Evolutionary conservation across 768 basidiomycete genomes (phyloP).

Genomic region (Mycena haematopus): DNA sequence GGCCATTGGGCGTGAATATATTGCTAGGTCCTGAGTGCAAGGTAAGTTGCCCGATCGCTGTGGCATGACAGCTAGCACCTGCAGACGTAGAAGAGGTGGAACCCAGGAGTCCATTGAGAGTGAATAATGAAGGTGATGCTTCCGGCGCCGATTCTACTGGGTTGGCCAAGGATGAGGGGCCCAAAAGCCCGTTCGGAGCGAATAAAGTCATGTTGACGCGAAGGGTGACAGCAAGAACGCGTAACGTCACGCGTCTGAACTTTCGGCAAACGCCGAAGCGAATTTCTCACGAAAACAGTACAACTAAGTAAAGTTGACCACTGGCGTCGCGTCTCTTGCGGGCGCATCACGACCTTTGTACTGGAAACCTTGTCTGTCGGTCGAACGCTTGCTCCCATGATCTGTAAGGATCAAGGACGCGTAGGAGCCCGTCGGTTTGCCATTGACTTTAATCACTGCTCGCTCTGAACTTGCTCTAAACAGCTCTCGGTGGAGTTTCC

Average conservation of each 20-base stretch:
- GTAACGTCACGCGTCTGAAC: conserved; percentile 1
- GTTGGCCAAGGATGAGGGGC: conserved; percentile 17
- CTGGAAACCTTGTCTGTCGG: too few relatives aligned
- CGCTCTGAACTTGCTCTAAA: too few relatives aligned
- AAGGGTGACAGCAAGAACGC: background rate
- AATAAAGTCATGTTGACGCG: conserved; percentile 28
- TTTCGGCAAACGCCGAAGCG: conserved; percentile 3
- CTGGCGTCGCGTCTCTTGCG: too few relatives aligned
- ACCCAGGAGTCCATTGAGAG: conserved; percentile 21
- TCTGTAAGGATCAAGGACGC: too few relatives aligned
- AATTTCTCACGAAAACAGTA: too few relatives aligned
- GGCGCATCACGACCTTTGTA: too few relatives aligned
- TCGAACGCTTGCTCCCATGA: too few relatives aligned
- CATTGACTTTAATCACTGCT: too few relatives aligned
- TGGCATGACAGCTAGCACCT: background rate
- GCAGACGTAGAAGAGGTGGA: background rate
- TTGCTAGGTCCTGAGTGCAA: conserved; percentile 12
- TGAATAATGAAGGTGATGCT: conserved; percentile 2
- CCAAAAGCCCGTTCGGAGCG: conserved; percentile 42
- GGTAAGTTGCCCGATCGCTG: background rate
- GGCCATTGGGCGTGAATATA: conserved; percentile 23
- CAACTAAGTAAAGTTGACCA: too few relatives aligned
- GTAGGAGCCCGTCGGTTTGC: too few relatives aligned
- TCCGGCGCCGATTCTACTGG: background rate
- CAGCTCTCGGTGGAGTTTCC: too few relatives aligned